phyloP scores from a whole-genome alignment of 164 flowering plant genomes.

The Magnolia sinica region DNA sequence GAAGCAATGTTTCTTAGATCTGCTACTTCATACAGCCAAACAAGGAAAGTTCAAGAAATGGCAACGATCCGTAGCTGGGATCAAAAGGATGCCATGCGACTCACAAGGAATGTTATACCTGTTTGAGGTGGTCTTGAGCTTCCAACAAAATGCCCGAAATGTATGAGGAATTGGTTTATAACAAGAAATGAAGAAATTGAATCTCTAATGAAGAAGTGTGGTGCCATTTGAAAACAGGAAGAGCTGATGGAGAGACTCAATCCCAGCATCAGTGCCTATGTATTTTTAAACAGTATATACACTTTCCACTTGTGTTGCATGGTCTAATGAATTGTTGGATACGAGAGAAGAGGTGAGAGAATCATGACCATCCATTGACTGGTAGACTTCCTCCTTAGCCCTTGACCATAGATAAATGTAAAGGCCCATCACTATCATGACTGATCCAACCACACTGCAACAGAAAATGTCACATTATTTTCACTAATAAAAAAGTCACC shows the following conservation, averaged over 20 bases:
- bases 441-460: conserved; percentile 1
- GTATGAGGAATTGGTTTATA: too few relatives aligned
- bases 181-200: too few relatives aligned
- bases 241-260: not conserved
- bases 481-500: too few relatives aligned
- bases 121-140: too few relatives aligned
- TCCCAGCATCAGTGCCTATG: not conserved
- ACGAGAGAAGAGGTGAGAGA: not conserved
- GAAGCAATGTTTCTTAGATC: too few relatives aligned
- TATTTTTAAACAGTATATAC: not conserved
- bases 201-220: not conserved
- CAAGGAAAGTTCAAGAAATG: too few relatives aligned
- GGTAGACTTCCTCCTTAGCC: conserved; percentile 1
- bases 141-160: too few relatives aligned
- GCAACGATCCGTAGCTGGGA: too few relatives aligned
- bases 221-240: not conserved
- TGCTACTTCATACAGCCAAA: too few relatives aligned
- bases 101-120: too few relatives aligned
- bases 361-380: not conserved
- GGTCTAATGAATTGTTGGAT: not conserved
- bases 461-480: not conserved
- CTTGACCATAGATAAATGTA: not conserved
- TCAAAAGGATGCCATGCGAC: too few relatives aligned
- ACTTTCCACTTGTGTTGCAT: not conserved
- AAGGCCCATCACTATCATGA: conserved; percentile 4